Evolutionary conservation across 2,329 filamentous ascomycete species (phyloP).

Genomic region (Onygenales sp.): DNA sequence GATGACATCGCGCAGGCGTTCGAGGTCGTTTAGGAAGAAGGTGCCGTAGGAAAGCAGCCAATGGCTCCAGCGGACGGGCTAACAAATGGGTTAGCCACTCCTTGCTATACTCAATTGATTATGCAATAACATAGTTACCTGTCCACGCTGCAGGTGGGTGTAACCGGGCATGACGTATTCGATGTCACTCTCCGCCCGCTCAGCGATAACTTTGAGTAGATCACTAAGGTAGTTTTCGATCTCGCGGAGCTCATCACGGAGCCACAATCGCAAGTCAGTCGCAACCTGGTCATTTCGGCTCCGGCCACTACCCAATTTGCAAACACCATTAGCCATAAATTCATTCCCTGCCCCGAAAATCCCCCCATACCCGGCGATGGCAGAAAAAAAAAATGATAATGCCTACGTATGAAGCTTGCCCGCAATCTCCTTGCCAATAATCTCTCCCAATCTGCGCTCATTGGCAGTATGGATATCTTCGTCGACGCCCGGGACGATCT

Average conservation of each 20-base stretch:
- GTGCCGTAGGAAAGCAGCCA: slow-evolving; percentile 70
- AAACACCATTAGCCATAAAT: background rate
- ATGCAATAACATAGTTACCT: slow-evolving; percentile 4
- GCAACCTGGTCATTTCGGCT: slow-evolving; percentile 86
- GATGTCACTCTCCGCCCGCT: slow-evolving; percentile 64
- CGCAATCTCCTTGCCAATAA: slow-evolving; percentile 75
- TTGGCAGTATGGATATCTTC: slow-evolving; percentile 18
- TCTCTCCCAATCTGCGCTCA: slow-evolving; percentile 59
- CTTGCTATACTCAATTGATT: background rate
- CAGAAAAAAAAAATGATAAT: slow-evolving; percentile 16
- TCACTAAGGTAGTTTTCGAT: slow-evolving; percentile 61
- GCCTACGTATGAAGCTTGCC: slow-evolving; percentile 75
- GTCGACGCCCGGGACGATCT: slow-evolving; percentile 17
- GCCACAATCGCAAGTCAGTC: slow-evolving; percentile 84
- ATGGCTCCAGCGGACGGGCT: slow-evolving; percentile 72
- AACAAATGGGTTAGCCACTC: background rate
- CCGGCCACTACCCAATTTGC: slow-evolving; percentile 41
- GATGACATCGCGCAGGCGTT: slow-evolving; percentile 64
- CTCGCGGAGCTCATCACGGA: slow-evolving; percentile 61
- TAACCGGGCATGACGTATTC: slow-evolving; percentile 78
- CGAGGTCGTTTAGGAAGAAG: slow-evolving; percentile 62
- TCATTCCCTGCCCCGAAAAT: too few relatives aligned
- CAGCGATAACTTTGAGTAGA: slow-evolving; percentile 59
- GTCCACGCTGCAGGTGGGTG: slow-evolving; percentile 60
- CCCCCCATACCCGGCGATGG: too few relatives aligned